Evolutionary conservation across 2,329 filamentous ascomycete species (phyloP).

Genomic region (Magnaporthiopsis rhizophila): DNA sequence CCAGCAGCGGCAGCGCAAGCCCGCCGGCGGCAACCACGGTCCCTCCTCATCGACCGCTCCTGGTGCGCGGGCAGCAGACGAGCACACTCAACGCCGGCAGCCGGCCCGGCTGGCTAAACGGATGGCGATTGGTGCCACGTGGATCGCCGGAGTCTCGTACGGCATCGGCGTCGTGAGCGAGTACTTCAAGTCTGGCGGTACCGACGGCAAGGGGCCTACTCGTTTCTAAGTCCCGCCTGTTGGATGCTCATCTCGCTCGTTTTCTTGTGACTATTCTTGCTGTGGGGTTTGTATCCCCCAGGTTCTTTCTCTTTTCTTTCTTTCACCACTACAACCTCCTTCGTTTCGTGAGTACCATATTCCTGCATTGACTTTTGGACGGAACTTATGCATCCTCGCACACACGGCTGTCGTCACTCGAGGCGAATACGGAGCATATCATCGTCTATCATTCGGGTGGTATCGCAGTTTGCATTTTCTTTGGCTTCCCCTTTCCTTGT

Average conservation of each 20-base stretch:
- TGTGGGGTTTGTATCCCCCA: neutral
- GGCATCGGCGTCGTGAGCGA: slow-evolving; percentile 51
- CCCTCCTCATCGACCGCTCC: neutral
- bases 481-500: slow-evolving; percentile 6
- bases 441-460: neutral
- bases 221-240: slow-evolving; percentile 18
- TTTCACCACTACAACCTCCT: neutral
- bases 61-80: slow-evolving; percentile 9
- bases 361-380: neutral
- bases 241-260: neutral
- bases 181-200: slow-evolving; percentile 42
- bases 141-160: slow-evolving; percentile 49
- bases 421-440: neutral
- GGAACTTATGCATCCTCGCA: neutral
- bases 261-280: neutral
- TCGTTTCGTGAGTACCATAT: neutral
- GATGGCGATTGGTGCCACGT: slow-evolving; percentile 43
- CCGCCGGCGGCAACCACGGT: slow-evolving; percentile 10
- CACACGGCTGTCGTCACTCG: neutral
- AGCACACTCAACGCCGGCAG: slow-evolving; percentile 10
- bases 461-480: neutral
- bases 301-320: neutral
- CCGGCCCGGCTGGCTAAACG: slow-evolving; percentile 34
- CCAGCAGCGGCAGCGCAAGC: slow-evolving; percentile 14
- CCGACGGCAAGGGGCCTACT: slow-evolving; percentile 24